These are phyloP conservation scores for Oryza rufipogon DNA, from an alignment of 176 grass and related monocot species.

Conservation along the genomic window DNA sequence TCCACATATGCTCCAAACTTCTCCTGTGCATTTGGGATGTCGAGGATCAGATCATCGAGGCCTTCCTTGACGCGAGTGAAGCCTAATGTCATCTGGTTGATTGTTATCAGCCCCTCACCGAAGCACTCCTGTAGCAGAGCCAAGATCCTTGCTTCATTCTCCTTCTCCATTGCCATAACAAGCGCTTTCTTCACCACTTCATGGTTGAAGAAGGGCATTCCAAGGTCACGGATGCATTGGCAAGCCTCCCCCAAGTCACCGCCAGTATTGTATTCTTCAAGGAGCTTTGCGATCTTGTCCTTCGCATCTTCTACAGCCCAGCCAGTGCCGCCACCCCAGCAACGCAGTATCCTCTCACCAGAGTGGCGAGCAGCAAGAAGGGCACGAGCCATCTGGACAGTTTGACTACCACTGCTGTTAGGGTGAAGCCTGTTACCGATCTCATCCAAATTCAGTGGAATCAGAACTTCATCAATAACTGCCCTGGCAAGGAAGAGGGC, in stretches of 20 bases:
- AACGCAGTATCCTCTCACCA: conserved; percentile 81
- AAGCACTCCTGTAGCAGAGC: conserved; percentile 69
- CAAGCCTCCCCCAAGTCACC: conserved; percentile 75
- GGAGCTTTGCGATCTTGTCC: conserved; percentile 79
- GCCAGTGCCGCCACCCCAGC: conserved; percentile 84
- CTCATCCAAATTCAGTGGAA: conserved; percentile 74
- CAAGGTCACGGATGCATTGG: conserved; percentile 77
- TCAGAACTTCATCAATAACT: conserved; percentile 78
- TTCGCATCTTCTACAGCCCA: conserved; percentile 90
- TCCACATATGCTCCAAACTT: conserved; percentile 67
- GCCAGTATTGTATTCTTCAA: conserved; percentile 76
- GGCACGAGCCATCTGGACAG: conserved; percentile 61
- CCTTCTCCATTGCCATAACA: conserved; percentile 82
- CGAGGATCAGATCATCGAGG: conserved; percentile 73
- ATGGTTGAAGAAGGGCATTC: conserved; percentile 92
- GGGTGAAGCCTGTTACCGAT: conserved; percentile 63
- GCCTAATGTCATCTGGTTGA: conserved; percentile 84
- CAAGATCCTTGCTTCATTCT: conserved; percentile 61
- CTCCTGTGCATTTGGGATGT: conserved; percentile 68
- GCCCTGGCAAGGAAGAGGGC: conserved; percentile 85
- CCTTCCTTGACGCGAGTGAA: conserved; percentile 73
- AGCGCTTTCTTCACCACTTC: conserved; percentile 90
- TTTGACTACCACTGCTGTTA: conserved; percentile 60
- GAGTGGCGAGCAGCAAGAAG: conserved; percentile 72
- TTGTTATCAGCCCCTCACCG: conserved; percentile 78